Evolutionary conservation across 2,329 filamentous ascomycete species (phyloP), one percentile per base, ranked within the genome.

Genomic region (Monosporascus sp.): DNA sequence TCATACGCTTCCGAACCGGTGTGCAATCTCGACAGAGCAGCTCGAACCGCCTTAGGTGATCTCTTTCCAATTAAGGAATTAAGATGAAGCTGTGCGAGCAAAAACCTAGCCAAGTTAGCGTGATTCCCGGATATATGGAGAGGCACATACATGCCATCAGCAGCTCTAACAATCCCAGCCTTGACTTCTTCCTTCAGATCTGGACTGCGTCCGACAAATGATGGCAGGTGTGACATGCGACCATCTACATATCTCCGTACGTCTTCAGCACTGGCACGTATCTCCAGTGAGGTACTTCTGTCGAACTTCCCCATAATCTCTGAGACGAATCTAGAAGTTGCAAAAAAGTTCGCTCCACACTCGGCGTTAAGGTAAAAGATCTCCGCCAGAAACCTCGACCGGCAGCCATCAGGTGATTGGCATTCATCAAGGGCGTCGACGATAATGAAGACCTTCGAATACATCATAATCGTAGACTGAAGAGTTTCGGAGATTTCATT

Each of bases 61-160:
- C 35, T 58, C 52, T 70, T 70, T 15, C 60, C 63, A 7, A 53
- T 51, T 0, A 76, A 58, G 1, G 67, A 70, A 18, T 68, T 62
- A 5, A 72, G 51, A 58, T 74, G 60, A 8, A 76, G 65, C 28
- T 70, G 60, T 14, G 71, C 73, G 11, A 74, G 63, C 5, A 75
- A 65, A 58, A 74, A 74, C 69, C 69, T 73, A 53, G 20, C 49
- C 18, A 22, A 50, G 37, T 62, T 52, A 57, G 40, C 7, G 7
- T 15, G n/a, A 14, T 31, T 41, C 17, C 22, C 9, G 49, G 28
- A 31, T 31, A 11, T 3, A 31, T 9, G 3, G 11, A 31, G 22
- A 31, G 28, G 8, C 3, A 31, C 28, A 31, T 31, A 31, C 28
- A 31, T 31, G 28, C 28, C 28, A 8, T 31, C 28, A 3, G 11